Evolutionary conservation across 257 asterid species (phyloP).

Genomic region (Solanum pinnatisectum): DNA sequence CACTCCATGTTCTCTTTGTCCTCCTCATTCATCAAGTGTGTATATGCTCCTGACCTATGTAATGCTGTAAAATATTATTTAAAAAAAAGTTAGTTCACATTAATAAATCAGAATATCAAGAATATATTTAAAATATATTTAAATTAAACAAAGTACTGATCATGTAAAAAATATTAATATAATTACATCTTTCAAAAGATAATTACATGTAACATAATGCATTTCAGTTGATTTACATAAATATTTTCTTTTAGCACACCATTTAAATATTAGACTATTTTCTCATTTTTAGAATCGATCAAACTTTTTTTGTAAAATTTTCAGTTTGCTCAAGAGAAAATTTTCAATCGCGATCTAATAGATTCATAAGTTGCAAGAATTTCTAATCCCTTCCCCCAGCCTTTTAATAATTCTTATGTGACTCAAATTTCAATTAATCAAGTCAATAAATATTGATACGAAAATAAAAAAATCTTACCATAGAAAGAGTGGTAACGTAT

Average conservation of each 20-base stretch:
- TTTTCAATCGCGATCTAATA: background rate
- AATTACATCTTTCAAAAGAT: background rate
- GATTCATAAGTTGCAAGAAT: background rate
- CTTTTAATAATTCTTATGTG: background rate
- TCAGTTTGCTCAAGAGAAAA: background rate
- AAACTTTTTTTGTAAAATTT: background rate
- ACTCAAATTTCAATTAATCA: background rate
- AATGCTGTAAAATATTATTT: background rate
- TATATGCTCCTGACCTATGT: background rate
- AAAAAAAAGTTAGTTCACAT: background rate
- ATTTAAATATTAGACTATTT: background rate
- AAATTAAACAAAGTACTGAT: too few relatives aligned
- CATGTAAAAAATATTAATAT: background rate
- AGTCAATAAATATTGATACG: background rate
- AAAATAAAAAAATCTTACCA: background rate
- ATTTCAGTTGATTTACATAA: background rate
- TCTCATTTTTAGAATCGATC: background rate
- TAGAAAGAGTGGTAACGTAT: conserved; percentile 50
- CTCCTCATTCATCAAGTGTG: background rate
- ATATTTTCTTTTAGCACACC: background rate
- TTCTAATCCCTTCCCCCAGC: background rate
- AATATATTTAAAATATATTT: background rate
- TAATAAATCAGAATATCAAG: background rate
- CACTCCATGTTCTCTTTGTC: background rate
- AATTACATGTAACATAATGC: background rate